Evolutionary conservation across 331 rosid genomes (phyloP), one percentile per base, ranked within the genome.

Genomic region (Phaseolus coccineus): DNA sequence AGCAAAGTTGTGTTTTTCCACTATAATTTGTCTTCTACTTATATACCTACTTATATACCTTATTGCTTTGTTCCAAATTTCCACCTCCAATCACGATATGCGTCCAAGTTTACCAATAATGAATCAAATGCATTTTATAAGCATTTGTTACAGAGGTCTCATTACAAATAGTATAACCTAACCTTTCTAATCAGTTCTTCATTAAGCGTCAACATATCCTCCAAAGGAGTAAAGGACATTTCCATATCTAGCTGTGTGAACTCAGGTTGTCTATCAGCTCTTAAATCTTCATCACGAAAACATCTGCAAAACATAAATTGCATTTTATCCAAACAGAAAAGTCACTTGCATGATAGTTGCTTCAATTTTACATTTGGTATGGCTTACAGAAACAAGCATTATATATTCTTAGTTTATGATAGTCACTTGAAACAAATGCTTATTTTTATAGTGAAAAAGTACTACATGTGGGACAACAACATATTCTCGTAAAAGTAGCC

Each of bases 211-310:
- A 93, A 77, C 96, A 96, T 91, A 84, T 91, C 93, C 81, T 93
- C 99, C 67, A 90, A 87, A 72, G 99, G 94, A 71, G 96, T 91
- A 82, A 96, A 96, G 74, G 98, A 93, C 85, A 96, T 83, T 84
- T 96, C 99, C 93, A 96, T 91, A 91, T 96, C 99, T 62, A 96
- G 93, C 85, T 93, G 99, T 13, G 98, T 96, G 86, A 96, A 96
- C 81, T 96, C 99, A 28, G 99, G 99, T 71, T 93, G 98, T 81
- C 99, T 89, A 70, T 96, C 99, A 64, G 99, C 97, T 86, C 99
- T 86, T 68, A 93, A 86, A 85, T 96, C 98, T 90, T 96, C 99
- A 87, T 96, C 97, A 19, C 97, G 92, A 67, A 95, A 95, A 85
- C 98, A 95, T 81, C 99, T 93, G 72, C 76, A 83, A 61, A 82